Conservation (phyloP, 352 stramenopile species). For the Elongisporangium undulatum region DNA sequence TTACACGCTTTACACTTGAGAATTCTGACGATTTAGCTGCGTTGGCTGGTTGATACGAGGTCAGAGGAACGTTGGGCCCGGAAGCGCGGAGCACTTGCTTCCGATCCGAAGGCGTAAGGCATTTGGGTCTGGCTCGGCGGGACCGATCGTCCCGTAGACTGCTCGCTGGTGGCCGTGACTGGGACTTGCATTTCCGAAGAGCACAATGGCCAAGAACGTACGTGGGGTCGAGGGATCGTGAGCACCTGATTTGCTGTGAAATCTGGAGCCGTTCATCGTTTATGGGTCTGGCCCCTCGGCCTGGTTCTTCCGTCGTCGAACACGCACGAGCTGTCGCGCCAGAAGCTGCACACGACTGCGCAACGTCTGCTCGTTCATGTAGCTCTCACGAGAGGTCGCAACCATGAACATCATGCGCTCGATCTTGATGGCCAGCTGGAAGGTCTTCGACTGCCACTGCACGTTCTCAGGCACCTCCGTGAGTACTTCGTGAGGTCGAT, state of each 20-base stretch:
- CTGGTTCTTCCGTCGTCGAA: constrained; percentile 22
- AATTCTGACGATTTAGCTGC: background rate
- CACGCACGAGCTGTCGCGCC: constrained; percentile 24
- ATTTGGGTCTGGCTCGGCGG: background rate
- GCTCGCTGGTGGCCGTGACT: background rate
- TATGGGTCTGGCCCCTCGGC: background rate
- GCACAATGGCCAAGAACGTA: background rate
- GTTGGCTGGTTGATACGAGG: background rate
- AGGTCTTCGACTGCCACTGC: constrained; percentile 30
- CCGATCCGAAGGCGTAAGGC: background rate
- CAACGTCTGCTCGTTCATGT: constrained; percentile 25
- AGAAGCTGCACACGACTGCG: constrained; percentile 24
- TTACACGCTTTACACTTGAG: background rate
- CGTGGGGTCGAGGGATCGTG: background rate
- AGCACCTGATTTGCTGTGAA: background rate
- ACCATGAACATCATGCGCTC: constrained; percentile 28
- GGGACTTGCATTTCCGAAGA: background rate
- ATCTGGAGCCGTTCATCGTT: background rate
- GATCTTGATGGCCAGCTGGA: constrained; percentile 30
- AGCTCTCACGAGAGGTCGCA: constrained; percentile 21
- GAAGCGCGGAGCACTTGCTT: background rate
- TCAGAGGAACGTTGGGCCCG: background rate
- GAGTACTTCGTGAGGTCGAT: constrained; percentile 27
- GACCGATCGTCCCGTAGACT: background rate
- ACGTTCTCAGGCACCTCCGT: constrained; percentile 29